Base-by-base conservation (phyloP, 2,329 filamentous ascomycete species). In the Cladosporium sp. region DNA sequence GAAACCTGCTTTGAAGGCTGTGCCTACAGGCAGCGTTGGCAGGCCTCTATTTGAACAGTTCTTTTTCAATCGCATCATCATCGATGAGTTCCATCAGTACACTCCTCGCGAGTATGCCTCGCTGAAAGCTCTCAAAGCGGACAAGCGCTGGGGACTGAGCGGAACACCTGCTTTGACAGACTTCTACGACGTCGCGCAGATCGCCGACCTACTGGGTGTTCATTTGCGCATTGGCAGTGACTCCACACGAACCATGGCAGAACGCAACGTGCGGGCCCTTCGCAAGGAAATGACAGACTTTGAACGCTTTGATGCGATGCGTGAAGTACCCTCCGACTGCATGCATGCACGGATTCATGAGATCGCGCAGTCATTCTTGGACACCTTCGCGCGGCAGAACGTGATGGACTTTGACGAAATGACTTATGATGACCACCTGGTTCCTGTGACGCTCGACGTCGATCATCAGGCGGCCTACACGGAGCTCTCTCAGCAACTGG, bases 11-110 rank as follows among this genome's bases (percentile, higher is more conserved):
- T 18, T 29, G 26, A 63, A 56, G 26, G 23, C 23, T 23, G 53
- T 66, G 64, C 28, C 23, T 12, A 52, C 21, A 3, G n/a, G 33
- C 66, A 40, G 28, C 66, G 60, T 57, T 52, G 50, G n/a, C 40
- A 35, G 23, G 12, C 61, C 61, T 21, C 72, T 86, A 0, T 71
- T 90, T 0, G 86, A 90, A 66, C 81, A 87, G 70, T 90, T 89
- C 71, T 74, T 78, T 2, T 90, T 86, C 72, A 84, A 84, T 64
- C 80, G 88, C 6, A 66, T 90, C 0, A 81, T 90, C 1, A 78
- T 89, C 1, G 88, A 91, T 67, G 88, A 91, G 69, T 89, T 86
- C 69, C 85, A 87, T 0, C 88, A 89, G 67, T 76, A 84, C 5
- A 78, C 80, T 53, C 72, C 77, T 18, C 74, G 81, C 59, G 76